phyloP scores from a whole-genome alignment of 202 grass and related monocot genomes.

The Cymbopogon flexuosus region DNA sequence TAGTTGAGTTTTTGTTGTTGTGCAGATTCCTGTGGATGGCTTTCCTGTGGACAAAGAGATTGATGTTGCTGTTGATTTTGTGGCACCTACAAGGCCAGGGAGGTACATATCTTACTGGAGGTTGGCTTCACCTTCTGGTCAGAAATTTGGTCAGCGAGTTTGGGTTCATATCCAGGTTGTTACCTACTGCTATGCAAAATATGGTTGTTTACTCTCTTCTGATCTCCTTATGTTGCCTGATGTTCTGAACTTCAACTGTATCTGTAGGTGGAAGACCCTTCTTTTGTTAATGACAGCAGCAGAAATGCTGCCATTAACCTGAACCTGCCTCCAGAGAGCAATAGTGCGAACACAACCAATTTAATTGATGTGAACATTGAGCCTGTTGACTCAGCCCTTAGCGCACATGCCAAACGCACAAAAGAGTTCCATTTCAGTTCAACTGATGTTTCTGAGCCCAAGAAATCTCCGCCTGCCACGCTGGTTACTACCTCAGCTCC shows the following conservation, averaged over 20 bases:
- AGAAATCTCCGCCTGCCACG: constrained; percentile 19
- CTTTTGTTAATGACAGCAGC: constrained; percentile 26
- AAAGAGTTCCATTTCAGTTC: constrained; percentile 22
- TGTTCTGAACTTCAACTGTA: constrained; percentile 15
- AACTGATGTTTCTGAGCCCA: constrained; percentile 2
- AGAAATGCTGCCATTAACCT: constrained; percentile 43
- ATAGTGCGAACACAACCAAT: constrained; percentile 8
- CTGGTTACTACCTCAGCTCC: not conserved
- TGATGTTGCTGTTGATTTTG: constrained; percentile 76
- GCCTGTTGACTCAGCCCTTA: constrained; percentile 25
- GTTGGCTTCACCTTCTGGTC: constrained; percentile 62
- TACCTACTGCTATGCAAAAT: not conserved
- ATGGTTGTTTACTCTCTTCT: not conserved
- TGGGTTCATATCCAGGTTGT: constrained; percentile 90
- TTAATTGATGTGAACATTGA: constrained; percentile 56
- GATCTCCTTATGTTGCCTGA: not conserved
- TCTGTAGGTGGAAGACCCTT: constrained; percentile 60
- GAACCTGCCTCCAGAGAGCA: constrained; percentile 54
- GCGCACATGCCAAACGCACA: constrained; percentile 19
- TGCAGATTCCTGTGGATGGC: constrained; percentile 64
- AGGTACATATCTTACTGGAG: constrained; percentile 79
- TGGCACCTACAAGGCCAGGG: constrained; percentile 65
- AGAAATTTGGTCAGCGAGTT: constrained; percentile 85
- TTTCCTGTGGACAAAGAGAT: constrained; percentile 56
- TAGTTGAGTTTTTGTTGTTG: not conserved